phyloP scores from a whole-genome alignment of 2,329 filamentous ascomycete genomes.

The Fonsecaea erecta region DNA sequence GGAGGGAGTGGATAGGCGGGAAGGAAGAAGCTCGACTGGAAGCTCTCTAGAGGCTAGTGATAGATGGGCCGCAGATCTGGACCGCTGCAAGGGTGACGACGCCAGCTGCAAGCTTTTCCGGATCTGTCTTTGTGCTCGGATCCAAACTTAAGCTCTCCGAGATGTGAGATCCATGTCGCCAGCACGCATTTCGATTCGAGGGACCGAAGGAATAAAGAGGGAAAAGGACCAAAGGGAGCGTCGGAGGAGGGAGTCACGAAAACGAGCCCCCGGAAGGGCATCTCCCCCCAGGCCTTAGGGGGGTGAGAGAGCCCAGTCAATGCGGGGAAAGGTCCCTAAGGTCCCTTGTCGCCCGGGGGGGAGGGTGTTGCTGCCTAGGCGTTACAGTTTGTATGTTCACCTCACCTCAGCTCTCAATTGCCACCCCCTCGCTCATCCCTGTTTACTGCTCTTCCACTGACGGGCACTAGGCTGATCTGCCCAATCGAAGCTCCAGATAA shows the following conservation, averaged over 20 bases:
- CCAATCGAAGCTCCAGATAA: background rate
- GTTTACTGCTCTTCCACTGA: background rate
- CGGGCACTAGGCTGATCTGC: background rate
- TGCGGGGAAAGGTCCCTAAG: conserved; percentile 22
- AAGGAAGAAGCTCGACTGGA: background rate
- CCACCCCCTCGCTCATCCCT: background rate
- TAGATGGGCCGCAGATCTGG: background rate
- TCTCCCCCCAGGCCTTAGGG: background rate
- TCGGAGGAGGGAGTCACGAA: background rate
- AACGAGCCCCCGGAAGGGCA: background rate
- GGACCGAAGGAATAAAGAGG: conserved; percentile 13
- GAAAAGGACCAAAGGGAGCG: conserved; percentile 7
- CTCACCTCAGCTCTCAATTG: background rate
- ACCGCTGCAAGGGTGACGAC: background rate
- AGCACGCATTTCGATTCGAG: conserved; percentile 7
- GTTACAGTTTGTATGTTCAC: too few species aligned
- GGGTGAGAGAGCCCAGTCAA: background rate
- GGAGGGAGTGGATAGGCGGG: background rate
- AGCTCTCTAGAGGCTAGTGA: too few species aligned
- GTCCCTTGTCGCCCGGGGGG: too few species aligned
- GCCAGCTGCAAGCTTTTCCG: background rate
- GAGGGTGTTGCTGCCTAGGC: too few species aligned
- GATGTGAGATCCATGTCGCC: background rate
- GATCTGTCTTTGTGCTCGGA: conserved; percentile 13
- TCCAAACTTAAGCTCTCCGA: conserved; percentile 10